A percentile compares a stretch with the other conserved stretches of the same genome.
Conservation (phyloP, 441 rosid genomes). For the Macaranga tanarius region DNA sequence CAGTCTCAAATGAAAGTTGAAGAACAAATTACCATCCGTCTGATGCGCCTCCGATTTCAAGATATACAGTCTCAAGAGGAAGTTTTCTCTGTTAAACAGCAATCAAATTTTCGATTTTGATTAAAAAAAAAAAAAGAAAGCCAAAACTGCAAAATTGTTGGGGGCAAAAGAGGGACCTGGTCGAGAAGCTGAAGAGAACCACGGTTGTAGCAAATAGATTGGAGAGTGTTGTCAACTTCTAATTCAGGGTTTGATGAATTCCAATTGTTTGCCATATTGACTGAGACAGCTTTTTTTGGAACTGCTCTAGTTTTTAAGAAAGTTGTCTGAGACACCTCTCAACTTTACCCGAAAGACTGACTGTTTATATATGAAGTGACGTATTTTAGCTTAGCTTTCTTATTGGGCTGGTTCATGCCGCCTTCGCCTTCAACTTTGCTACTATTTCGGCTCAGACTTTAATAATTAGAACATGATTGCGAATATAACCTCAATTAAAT, state of each 20-base stretch:
- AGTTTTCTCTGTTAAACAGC: slow-evolving; percentile 71
- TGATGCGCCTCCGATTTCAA: slow-evolving; percentile 53
- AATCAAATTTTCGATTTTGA: slow-evolving; percentile 5
- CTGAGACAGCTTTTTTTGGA: not conserved
- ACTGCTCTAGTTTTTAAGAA: too few relatives aligned
- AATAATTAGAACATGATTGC: too few relatives aligned
- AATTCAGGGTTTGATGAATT: not conserved
- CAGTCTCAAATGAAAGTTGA: too few relatives aligned
- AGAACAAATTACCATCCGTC: slow-evolving; percentile 67
- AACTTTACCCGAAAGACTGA: too few relatives aligned
- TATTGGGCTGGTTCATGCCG: too few relatives aligned
- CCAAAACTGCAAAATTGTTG: not conserved
- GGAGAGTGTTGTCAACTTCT: slow-evolving; percentile 50
- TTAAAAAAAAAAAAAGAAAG: not conserved
- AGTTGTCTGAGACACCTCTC: too few relatives aligned
- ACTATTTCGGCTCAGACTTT: too few relatives aligned
- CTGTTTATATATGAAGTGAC: too few relatives aligned
- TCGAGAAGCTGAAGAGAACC: slow-evolving; percentile 85
- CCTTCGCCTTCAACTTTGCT: too few relatives aligned
- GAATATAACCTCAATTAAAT: too few relatives aligned
- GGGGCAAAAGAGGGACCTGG: slow-evolving; percentile 44
- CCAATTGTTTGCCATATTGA: slow-evolving; percentile 15
- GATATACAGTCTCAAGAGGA: slow-evolving; percentile 62
- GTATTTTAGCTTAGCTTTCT: too few relatives aligned
- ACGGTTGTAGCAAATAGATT: slow-evolving; percentile 69